Evolutionary conservation across 1,139 yeast genomes (phyloP), one percentile per base, ranked within the genome.

Genomic region (Candida sojae): DNA sequence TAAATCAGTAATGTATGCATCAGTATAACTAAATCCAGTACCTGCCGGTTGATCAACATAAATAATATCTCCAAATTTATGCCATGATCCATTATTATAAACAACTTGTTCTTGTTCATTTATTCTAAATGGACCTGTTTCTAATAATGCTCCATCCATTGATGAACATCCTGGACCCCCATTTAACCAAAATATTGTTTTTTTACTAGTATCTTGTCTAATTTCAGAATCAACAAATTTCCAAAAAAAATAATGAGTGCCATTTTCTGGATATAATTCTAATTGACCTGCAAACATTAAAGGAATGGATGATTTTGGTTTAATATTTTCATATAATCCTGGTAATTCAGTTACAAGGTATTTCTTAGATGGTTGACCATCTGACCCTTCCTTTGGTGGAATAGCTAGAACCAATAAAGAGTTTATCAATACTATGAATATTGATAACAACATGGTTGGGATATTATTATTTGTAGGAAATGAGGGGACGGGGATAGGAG

Each of bases 161-260:
- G 97, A 90, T 3, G 97, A 90, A 64, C 99, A 93, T 0, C 99
- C 99, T 0, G 96, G 96, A 0, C 96, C 96, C 39, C 99, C 99
- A 65, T 95, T 93, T 30, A 93, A 76, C 99, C 99, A 93, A 50
- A 91, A 76, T 6, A 85, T 74, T 17, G 88, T 72, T 31, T 80
- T 71, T 11, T 62, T 62, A 28, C 71, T 34, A 35, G 33, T 37
- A n/a, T 35, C 41, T 28, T 56, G 52, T 35, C 67, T 63, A 43
- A 64, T 67, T 39, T 73, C 64, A 3, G 61, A 54, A 57, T 75
- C 79, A 13, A 52, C 55, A 44, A 80, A 86, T 59, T 79, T 82
- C 97, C 97, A 91, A 65, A 91, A 93, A 64, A 88, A 93, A 62
- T 89, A 79, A 55, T 82, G 77, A 34, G 87, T 83, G 41, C 80